These are phyloP conservation scores for Aspergillus sp. DNA, from an alignment of 2,329 filamentous ascomycete genomes.

Conservation along the genomic window DNA sequence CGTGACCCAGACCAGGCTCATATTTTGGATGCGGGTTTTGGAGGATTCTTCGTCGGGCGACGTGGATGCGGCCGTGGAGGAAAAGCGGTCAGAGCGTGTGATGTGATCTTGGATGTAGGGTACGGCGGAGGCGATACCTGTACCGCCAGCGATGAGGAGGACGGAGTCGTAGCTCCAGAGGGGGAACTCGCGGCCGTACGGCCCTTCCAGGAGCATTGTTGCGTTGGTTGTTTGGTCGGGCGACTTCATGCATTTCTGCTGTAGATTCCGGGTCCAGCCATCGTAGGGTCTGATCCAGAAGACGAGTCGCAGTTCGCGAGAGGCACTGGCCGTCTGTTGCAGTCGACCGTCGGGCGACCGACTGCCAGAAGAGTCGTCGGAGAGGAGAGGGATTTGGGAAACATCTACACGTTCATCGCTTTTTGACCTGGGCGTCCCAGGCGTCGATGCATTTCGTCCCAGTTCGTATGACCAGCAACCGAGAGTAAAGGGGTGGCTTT, in stretches of 20 bases:
- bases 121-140: conserved; percentile 45
- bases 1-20: conserved; percentile 37
- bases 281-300: conserved; percentile 54
- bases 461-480: conserved; percentile 31
- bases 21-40: conserved; percentile 24
- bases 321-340: background rate
- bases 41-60: background rate
- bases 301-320: conserved; percentile 36
- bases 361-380: conserved; percentile 9
- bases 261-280: conserved; percentile 52
- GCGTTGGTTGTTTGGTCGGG: conserved; percentile 25
- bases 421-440: background rate
- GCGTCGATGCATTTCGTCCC: background rate
- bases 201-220: conserved; percentile 51
- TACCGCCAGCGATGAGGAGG: conserved; percentile 48
- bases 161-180: conserved; percentile 51
- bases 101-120: conserved; percentile 42
- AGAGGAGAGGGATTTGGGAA: conserved; percentile 28
- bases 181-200: conserved; percentile 47
- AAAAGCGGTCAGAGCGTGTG: conserved; percentile 17
- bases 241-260: conserved; percentile 33
- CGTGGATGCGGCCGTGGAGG: background rate
- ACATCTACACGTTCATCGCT: conserved; percentile 13
- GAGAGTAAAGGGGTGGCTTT: conserved; percentile 54
- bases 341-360: background rate